phyloP scores from a whole-genome alignment of 2,329 filamentous ascomycete species.

The Venturiaceae sp. region DNA sequence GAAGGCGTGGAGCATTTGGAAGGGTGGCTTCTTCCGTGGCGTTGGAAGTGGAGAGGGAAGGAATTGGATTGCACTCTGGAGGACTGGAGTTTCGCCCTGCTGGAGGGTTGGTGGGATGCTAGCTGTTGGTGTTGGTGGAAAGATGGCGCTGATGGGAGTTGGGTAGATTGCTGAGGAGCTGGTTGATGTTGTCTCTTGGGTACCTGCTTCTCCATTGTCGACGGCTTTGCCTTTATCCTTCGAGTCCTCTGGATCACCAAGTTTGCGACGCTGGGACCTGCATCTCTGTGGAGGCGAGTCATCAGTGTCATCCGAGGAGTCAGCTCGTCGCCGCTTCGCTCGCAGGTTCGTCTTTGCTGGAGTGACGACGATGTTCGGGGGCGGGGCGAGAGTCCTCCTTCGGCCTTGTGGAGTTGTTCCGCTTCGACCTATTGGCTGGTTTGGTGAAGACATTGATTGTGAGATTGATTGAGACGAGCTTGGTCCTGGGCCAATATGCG shows the following conservation, averaged over 20 bases:
- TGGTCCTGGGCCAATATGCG: too few species aligned
- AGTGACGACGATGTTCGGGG: not conserved
- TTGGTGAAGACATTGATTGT: too few species aligned
- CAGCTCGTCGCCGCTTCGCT: not conserved
- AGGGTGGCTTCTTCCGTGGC: not conserved
- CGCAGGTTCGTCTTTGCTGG: not conserved
- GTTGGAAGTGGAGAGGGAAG: not conserved
- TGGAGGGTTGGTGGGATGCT: not conserved
- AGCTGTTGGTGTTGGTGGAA: not conserved
- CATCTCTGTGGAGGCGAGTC: not conserved
- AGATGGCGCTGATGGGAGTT: not conserved
- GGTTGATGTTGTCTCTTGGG: too few species aligned
- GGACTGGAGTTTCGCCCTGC: not conserved
- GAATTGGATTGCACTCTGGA: not conserved
- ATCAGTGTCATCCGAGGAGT: not conserved
- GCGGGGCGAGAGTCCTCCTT: not conserved
- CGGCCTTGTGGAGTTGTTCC: not conserved
- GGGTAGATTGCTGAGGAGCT: not conserved
- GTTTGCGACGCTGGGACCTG: not conserved
- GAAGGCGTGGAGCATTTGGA: slow-evolving; percentile 10
- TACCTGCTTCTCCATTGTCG: not conserved
- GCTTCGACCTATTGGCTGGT: not conserved
- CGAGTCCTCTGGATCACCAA: not conserved
- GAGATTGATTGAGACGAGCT: not conserved
- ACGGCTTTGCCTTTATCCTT: not conserved